These are phyloP conservation scores for Brachypodium distachyon DNA, from an alignment of 202 grass and related monocot genomes.

Conservation along the genomic window DNA sequence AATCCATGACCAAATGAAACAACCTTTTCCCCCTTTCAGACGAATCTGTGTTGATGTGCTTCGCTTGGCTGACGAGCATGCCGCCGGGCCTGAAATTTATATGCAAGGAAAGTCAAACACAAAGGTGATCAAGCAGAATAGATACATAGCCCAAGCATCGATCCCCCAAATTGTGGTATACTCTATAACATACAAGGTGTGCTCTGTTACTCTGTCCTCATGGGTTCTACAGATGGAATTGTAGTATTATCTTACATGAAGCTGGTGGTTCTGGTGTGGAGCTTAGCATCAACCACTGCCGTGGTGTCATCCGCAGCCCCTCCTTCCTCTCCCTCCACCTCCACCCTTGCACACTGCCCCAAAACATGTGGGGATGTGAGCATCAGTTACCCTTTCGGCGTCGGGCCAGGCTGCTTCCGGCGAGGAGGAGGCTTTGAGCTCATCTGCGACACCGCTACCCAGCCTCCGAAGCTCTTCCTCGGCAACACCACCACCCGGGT, in stretches of 20 bases:
- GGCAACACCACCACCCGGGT: constrained; percentile 18
- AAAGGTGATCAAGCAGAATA: background rate
- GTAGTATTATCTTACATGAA: background rate
- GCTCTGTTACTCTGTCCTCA: background rate
- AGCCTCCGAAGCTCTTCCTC: constrained; percentile 26
- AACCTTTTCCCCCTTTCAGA: background rate
- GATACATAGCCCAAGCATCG: background rate
- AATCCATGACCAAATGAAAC: background rate
- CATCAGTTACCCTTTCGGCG: constrained; percentile 48
- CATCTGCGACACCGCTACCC: constrained; percentile 8
- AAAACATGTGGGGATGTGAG: constrained; percentile 19
- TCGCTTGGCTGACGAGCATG: background rate
- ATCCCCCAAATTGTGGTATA: no score
- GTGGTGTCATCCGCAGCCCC: background rate
- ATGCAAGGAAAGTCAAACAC: background rate
- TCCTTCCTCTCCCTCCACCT: background rate
- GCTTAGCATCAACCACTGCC: background rate
- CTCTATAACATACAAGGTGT: background rate
- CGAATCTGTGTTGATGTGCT: background rate
- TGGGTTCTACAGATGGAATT: background rate
- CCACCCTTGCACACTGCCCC: constrained; percentile 16
- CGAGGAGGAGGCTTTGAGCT: constrained; percentile 37
- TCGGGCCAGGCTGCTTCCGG: constrained; percentile 37
- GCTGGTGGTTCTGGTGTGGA: background rate
- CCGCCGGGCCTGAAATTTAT: background rate